Conservation (phyloP, 768 basidiomycete species). For the Russula sp. region DNA sequence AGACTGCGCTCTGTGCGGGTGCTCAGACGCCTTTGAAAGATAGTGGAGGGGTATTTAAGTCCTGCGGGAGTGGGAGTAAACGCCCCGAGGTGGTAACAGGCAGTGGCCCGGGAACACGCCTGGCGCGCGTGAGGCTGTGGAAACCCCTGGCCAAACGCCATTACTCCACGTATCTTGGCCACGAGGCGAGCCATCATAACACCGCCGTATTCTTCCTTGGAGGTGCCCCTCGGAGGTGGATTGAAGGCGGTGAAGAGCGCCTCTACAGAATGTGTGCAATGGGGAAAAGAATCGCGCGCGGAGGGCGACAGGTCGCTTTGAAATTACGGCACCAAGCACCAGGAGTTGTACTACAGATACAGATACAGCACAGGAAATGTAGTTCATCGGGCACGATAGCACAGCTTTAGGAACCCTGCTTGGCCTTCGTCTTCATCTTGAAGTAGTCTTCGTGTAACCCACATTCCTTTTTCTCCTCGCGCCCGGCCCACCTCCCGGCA, state of each 20-base stretch:
- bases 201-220: background rate
- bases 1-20: background rate
- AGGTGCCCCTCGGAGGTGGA: background rate
- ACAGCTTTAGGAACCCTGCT: background rate
- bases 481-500: constrained; percentile 87
- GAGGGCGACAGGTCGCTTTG: background rate
- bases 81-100: background rate
- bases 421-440: constrained; percentile 46
- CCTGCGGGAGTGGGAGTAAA: background rate
- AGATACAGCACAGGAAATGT: no score
- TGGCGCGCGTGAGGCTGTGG: constrained; percentile 8
- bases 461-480: constrained; percentile 84
- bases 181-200: constrained; percentile 17
- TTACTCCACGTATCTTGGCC: background rate
- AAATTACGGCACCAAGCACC: background rate
- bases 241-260: background rate
- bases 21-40: background rate
- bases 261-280: no score
- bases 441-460: constrained; percentile 93
- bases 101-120: background rate
- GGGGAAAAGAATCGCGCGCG: no score
- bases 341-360: no score
- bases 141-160: background rate
- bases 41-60: constrained; percentile 16
- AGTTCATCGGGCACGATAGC: no score